A percentile compares a stretch with the other conserved stretches of the same genome.
phyloP scores from a whole-genome alignment of 2,329 filamentous ascomycete species.

The Penicillium sp. region DNA sequence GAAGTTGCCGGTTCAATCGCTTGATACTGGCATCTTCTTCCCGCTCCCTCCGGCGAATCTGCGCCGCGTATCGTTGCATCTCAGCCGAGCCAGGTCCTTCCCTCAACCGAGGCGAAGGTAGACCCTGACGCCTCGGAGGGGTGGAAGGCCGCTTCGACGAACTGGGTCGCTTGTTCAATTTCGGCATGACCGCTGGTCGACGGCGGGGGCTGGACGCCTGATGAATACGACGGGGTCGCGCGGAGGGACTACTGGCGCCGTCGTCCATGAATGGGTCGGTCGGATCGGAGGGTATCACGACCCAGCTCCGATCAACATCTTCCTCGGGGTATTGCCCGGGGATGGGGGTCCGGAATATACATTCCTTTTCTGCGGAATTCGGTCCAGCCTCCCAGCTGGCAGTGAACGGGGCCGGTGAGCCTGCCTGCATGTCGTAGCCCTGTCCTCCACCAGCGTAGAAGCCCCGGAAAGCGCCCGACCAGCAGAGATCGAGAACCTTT shows the following conservation, averaged over 20 bases:
- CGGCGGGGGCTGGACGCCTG: slow-evolving; percentile 31
- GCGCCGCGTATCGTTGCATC: slow-evolving; percentile 73
- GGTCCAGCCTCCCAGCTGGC: slow-evolving; percentile 37
- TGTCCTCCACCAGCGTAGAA: slow-evolving; percentile 84
- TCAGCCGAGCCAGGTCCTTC: slow-evolving; percentile 54
- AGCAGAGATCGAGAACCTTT: slow-evolving; percentile 86
- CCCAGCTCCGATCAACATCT: slow-evolving; percentile 68
- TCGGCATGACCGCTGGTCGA: slow-evolving; percentile 32
- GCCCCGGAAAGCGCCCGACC: slow-evolving; percentile 69
- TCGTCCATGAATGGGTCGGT: slow-evolving; percentile 22
- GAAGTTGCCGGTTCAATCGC: slow-evolving; percentile 75
- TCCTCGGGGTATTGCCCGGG: slow-evolving; percentile 60
- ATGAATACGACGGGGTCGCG: slow-evolving; percentile 26
- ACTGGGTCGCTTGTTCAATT: slow-evolving; percentile 29
- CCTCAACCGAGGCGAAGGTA: slow-evolving; percentile 36
- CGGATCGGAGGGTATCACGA: slow-evolving; percentile 58
- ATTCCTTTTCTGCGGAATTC: slow-evolving; percentile 31
- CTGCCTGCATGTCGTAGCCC: slow-evolving; percentile 63
- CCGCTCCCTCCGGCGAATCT: slow-evolving; percentile 71
- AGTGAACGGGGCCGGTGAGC: slow-evolving; percentile 24
- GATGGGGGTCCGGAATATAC: slow-evolving; percentile 49
- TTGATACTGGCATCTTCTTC: slow-evolving; percentile 79
- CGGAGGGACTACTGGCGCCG: slow-evolving; percentile 21
- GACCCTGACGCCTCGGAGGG: slow-evolving; percentile 28
- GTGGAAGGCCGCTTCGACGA: slow-evolving; percentile 28